These are phyloP conservation scores for Mycena sp. DNA, from an alignment of 1,284 basidiomycete species.

Conservation along the genomic window DNA sequence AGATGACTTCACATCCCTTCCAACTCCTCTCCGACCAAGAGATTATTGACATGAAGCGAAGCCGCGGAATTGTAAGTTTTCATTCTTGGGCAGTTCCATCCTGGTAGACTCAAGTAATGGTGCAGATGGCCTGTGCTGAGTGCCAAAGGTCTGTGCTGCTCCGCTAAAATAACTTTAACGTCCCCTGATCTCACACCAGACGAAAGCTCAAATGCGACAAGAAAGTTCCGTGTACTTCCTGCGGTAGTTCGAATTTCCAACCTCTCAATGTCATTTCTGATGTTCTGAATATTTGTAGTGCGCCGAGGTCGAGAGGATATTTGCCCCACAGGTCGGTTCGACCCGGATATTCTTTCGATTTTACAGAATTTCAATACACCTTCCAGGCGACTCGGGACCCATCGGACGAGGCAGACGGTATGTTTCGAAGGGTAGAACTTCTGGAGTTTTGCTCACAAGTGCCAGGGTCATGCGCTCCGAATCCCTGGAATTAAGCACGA, in stretches of 20 bases:
- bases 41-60: constrained; percentile 19
- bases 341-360: too few relatives aligned
- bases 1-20: constrained; percentile 13
- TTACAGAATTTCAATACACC: neutral
- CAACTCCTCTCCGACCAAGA: constrained; percentile 17
- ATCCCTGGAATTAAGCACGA: neutral
- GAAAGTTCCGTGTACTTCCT: constrained; percentile 25
- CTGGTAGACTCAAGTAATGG: neutral
- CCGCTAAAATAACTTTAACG: neutral
- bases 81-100: too few relatives aligned
- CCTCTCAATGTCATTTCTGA: neutral
- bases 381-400: constrained; percentile 17
- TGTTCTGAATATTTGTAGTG: neutral
- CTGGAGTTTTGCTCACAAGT: neutral
- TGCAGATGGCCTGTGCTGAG: constrained; percentile 22
- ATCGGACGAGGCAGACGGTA: constrained; percentile 23
- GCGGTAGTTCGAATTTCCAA: constrained; percentile 4
- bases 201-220: constrained; percentile 28
- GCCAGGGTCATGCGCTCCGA: constrained; percentile 11
- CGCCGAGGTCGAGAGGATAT: constrained; percentile 21
- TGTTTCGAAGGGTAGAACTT: neutral
- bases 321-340: constrained; percentile 24
- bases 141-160: constrained; percentile 10
- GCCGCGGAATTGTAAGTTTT: constrained; percentile 8
- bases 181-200: neutral